Percentiles rank a stretch among this genome's conserved stretches.
Evolutionary conservation across 2,329 filamentous ascomycete genomes (phyloP).

Genomic region (Epichloe baconii): DNA sequence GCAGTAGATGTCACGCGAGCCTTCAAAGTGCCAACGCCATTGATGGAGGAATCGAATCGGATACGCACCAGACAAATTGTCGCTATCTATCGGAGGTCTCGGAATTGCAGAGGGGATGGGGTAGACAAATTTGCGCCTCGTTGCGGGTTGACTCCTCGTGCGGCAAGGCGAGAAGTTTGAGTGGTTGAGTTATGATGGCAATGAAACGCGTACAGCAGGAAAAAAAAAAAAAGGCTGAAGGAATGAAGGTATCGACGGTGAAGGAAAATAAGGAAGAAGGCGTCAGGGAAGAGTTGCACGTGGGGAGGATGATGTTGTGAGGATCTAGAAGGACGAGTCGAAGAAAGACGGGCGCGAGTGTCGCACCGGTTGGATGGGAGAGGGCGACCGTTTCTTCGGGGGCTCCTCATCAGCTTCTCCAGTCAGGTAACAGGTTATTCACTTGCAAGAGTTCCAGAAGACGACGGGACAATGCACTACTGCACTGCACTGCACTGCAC

Average conservation of each 20-base stretch:
- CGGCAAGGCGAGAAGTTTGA: not conserved
- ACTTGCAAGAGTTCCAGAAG: slow-evolving; percentile 2
- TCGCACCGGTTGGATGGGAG: not conserved
- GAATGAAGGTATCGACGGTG: slow-evolving; percentile 1
- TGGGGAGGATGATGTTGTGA: slow-evolving; percentile 2
- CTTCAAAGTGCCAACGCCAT: not conserved
- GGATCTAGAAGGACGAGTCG: slow-evolving; percentile 6
- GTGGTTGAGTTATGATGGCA: slow-evolving; percentile 5
- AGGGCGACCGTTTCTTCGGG: slow-evolving; percentile 3
- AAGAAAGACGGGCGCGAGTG: slow-evolving; percentile 2
- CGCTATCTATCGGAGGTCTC: not conserved
- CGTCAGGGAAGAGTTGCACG: slow-evolving; percentile 6
- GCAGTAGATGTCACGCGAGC: not conserved
- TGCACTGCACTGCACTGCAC: too few species aligned
- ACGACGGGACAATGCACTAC: not conserved
- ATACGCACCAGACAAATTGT: not conserved
- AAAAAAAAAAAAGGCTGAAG: not conserved
- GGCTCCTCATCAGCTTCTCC: slow-evolving; percentile 9
- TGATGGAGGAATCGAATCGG: not conserved
- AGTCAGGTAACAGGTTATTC: not conserved
- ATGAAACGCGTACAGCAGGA: not conserved
- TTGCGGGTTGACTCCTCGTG: not conserved
- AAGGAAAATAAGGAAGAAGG: slow-evolving; percentile 1
- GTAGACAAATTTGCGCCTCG: slow-evolving; percentile 1
- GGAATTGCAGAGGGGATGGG: not conserved